Conservation (phyloP, 2,329 filamentous ascomycete species). For the Fusarium falciforme region DNA sequence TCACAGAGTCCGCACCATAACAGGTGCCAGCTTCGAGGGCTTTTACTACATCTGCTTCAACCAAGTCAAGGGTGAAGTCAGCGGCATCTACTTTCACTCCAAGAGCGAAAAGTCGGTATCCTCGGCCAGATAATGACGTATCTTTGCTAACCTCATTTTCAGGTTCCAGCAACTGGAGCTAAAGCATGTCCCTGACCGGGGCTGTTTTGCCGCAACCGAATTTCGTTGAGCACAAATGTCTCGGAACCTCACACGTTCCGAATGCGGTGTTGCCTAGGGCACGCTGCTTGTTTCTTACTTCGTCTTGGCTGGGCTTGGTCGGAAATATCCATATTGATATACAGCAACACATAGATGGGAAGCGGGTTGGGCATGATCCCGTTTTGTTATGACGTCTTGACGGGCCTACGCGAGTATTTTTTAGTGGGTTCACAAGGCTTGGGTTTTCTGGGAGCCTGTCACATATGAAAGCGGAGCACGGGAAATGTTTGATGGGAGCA, state of each 20-base stretch:
- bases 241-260: background rate
- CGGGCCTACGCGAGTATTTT: constrained; percentile 23
- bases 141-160: constrained; percentile 9
- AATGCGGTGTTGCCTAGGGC: constrained; percentile 7
- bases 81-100: constrained; percentile 96
- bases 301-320: constrained; percentile 18
- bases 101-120: constrained; percentile 92
- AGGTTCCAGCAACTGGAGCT: constrained; percentile 95
- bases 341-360: constrained; percentile 41
- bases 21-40: constrained; percentile 94
- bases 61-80: constrained; percentile 85
- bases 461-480: constrained; percentile 34
- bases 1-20: constrained; percentile 90
- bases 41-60: constrained; percentile 99
- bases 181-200: constrained; percentile 85
- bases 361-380: constrained; percentile 27
- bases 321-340: constrained; percentile 24
- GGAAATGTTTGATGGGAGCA: constrained; percentile 39
- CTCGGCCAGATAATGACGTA: background rate
- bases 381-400: constrained; percentile 34
- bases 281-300: constrained; percentile 10
- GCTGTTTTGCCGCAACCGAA: constrained; percentile 88
- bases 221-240: constrained; percentile 63
- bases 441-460: constrained; percentile 29
- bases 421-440: constrained; percentile 27